Conservation (phyloP, 106 monocot species). For the Cymbidium sinense region DNA sequence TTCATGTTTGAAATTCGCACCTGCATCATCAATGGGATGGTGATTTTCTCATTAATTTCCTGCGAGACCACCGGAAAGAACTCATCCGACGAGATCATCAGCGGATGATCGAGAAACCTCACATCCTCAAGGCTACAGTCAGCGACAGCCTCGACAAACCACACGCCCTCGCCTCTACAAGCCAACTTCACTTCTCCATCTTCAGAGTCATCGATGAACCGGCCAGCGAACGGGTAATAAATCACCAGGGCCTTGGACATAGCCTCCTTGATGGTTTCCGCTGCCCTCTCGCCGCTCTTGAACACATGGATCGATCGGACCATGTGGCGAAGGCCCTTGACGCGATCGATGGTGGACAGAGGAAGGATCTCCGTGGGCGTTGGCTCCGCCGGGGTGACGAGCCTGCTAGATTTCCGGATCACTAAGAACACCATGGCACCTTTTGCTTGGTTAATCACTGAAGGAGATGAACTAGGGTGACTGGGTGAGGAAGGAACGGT, state of each 20-base stretch:
- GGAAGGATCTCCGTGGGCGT: constrained; percentile 14
- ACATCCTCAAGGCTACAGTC: constrained; percentile 35
- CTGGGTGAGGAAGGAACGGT: no score
- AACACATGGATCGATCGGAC: constrained; percentile 47
- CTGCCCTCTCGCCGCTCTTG: constrained; percentile 13
- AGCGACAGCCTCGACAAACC: constrained; percentile 39
- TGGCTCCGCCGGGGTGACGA: constrained; percentile 11
- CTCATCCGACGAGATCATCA: constrained; percentile 19
- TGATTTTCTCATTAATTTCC: background rate
- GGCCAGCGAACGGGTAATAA: constrained; percentile 46
- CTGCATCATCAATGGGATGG: constrained; percentile 30
- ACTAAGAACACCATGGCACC: constrained; percentile 6
- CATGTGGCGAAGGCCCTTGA: constrained; percentile 22
- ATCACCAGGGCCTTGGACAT: constrained; percentile 29
- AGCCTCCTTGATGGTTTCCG: constrained; percentile 20
- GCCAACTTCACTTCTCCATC: constrained; percentile 16
- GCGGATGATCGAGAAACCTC: constrained; percentile 25
- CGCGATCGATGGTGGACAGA: constrained; percentile 31
- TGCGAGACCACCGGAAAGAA: constrained; percentile 17
- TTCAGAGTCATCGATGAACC: constrained; percentile 17
- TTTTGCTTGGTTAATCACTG: background rate
- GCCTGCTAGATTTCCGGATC: background rate
- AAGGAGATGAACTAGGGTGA: background rate
- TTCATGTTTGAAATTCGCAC: background rate
- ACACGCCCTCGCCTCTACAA: constrained; percentile 41